Conservation (phyloP, 2,329 filamentous ascomycete species). For the Aspergillus tamarii region DNA sequence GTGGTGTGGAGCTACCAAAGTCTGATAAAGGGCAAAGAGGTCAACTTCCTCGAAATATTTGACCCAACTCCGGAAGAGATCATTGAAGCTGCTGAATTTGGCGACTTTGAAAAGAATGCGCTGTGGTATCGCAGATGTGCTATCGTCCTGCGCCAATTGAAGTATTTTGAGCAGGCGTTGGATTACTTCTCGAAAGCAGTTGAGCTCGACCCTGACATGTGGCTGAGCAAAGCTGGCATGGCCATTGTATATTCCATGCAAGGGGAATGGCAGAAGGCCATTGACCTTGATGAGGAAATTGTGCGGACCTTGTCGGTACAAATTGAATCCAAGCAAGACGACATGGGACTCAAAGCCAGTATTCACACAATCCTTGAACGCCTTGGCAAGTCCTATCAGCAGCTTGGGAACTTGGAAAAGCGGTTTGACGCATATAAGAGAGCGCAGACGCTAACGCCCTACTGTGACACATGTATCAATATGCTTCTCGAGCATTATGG, state of each 20-base stretch:
- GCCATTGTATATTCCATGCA: background rate
- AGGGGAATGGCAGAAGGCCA: conserved; percentile 17
- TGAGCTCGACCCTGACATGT: conserved; percentile 5
- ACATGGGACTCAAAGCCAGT: background rate
- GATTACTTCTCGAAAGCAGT: conserved; percentile 6
- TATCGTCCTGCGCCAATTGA: background rate
- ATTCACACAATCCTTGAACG: background rate
- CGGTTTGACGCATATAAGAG: background rate
- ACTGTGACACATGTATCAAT: conserved; percentile 6
- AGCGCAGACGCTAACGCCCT: background rate
- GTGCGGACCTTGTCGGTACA: conserved; percentile 17
- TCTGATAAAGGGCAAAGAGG: background rate
- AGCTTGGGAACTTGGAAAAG: conserved; percentile 6
- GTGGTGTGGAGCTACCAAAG: conserved; percentile 8
- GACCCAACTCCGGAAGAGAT: conserved; percentile 4
- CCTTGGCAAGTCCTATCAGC: conserved; percentile 3
- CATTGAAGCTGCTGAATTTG: conserved; percentile 11
- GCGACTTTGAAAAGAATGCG: background rate
- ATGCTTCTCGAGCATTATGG: conserved; percentile 6
- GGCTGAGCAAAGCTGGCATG: conserved; percentile 1
- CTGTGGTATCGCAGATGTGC: conserved; percentile 11
- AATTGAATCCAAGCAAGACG: conserved; percentile 15
- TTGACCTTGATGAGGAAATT: conserved; percentile 22
- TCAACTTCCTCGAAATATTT: background rate
- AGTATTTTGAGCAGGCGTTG: conserved; percentile 4